Base-by-base conservation (phyloP, 371 early-diverging fungal genomes). In the Cokeromyces recurvatus region DNA sequence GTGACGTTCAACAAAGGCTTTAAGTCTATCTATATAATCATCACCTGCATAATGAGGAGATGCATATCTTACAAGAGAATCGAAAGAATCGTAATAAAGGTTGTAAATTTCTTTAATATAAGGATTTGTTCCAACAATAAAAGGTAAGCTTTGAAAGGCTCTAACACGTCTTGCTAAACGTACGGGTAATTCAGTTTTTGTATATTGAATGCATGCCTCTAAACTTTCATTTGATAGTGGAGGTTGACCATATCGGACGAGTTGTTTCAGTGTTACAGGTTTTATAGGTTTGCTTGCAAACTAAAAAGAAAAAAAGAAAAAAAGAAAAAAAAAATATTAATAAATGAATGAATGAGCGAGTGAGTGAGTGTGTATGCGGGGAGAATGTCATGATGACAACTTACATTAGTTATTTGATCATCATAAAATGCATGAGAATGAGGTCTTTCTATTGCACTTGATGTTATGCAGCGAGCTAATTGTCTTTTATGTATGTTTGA, bases 71-170 rank as follows among this genome's bases (percentile, higher is more conserved):
- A 77, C 68, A 15, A 91, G 57, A 4, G 66, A 78, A 45, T 89
- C 86, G 55, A 93, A 89, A 1, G 90, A 86, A 41, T 87, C 85
- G 45, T 81, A 81, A 55, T 94, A 94, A 0, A 94, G 75, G 37
- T 80, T 70, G 64, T 91, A 90, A 25, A 92, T 83, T 38, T 68
- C 67, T 44, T 80, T 77, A 54, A 94, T 90, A 57, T 85, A 82
- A 2, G 94, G 94, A 56, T 94, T 94, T 32, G 89, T 89, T 35
- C 90, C 94, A 20, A 94, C 92, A 49, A 94, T 94, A 57, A 89
- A 92, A 0, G 92, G 94, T 12, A 94, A 70, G 46, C 81, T 84
- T 61, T 92, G 90, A 35, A 92, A 80, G 8, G 89, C 87, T 62
- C 80, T 74, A 15, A 90, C 88, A 32, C 90, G 77, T 53, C 89